phyloP scores from a whole-genome alignment of 257 asterid species.

The Ocimum tenuiflorum region DNA sequence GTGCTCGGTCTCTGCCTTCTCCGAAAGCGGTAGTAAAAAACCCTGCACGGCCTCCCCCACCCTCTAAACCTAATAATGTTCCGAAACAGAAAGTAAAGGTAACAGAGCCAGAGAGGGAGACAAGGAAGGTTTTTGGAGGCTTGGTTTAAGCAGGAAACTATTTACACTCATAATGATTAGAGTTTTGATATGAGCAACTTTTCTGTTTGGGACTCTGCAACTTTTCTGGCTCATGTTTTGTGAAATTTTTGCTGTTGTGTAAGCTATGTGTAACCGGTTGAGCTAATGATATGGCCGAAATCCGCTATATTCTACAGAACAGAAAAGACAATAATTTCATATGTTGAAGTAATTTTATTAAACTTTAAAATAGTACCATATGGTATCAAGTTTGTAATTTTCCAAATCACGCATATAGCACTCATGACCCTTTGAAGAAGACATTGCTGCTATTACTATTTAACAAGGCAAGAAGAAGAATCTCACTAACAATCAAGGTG shows the following conservation, averaged over 20 bases:
- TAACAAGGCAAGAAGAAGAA: too few species aligned
- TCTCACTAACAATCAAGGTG: too few species aligned
- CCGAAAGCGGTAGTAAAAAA: slow-evolving; percentile 61
- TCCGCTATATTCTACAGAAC: too few species aligned
- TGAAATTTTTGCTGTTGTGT: slow-evolving; percentile 14
- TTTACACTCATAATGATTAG: slow-evolving; percentile 78
- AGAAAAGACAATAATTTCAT: too few species aligned
- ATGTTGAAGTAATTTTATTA: too few species aligned
- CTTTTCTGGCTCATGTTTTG: slow-evolving; percentile 12
- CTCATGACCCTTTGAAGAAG: too few species aligned
- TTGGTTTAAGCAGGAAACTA: slow-evolving; percentile 88
- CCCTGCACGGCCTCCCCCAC: slow-evolving; percentile 22
- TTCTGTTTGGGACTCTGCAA: too few species aligned
- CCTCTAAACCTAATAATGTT: slow-evolving; percentile 31
- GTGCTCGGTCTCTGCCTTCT: slow-evolving; percentile 68
- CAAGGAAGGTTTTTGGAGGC: slow-evolving; percentile 79
- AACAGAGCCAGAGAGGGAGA: slow-evolving; percentile 47
- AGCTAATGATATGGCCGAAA: neutral
- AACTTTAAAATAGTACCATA: too few species aligned
- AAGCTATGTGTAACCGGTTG: slow-evolving; percentile 18
- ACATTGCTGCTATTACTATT: too few species aligned
- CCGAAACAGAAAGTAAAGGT: slow-evolving; percentile 40
- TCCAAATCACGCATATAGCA: too few species aligned
- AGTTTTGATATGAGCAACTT: slow-evolving; percentile 9
- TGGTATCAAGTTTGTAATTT: too few species aligned